These are phyloP conservation scores for Perkinsus marinus DNA, from an alignment of 169 alveolate genomes.

Conservation along the genomic window DNA sequence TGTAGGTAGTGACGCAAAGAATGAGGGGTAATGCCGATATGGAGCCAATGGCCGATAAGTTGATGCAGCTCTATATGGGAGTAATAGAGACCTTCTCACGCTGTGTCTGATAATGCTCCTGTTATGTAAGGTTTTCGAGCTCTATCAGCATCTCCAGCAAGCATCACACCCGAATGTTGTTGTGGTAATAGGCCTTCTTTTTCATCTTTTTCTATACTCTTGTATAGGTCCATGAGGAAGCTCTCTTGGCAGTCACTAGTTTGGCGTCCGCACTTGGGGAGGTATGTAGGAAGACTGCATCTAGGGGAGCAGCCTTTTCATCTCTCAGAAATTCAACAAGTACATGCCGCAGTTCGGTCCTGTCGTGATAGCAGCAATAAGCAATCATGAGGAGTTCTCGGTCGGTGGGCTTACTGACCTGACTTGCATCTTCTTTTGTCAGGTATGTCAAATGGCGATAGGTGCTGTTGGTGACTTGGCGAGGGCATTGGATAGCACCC, in stretches of 20 bases:
- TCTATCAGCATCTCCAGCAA: background rate
- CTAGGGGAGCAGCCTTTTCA: background rate
- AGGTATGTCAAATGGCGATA: conserved; percentile 3
- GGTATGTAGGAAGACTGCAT: background rate
- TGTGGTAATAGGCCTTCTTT: background rate
- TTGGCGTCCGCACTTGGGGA: background rate
- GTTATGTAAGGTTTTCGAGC: background rate
- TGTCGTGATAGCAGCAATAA: background rate
- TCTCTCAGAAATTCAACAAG: background rate
- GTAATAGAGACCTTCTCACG: background rate
- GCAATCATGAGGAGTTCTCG: background rate
- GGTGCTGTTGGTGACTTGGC: conserved; percentile 67
- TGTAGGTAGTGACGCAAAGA: background rate
- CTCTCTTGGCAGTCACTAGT: background rate
- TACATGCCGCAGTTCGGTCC: background rate
- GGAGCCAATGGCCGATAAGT: background rate
- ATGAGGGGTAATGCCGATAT: background rate
- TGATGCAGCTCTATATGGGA: background rate
- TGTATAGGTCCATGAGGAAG: background rate
- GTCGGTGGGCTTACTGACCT: background rate
- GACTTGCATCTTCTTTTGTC: background rate
- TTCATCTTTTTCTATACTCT: background rate
- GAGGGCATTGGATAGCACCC: conserved; percentile 18
- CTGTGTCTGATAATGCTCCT: background rate
- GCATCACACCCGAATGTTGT: background rate